Evolutionary conservation across 2,329 filamentous ascomycete species (phyloP), one percentile per base, ranked within the genome.

Genomic region (Diplodia sapinea): DNA sequence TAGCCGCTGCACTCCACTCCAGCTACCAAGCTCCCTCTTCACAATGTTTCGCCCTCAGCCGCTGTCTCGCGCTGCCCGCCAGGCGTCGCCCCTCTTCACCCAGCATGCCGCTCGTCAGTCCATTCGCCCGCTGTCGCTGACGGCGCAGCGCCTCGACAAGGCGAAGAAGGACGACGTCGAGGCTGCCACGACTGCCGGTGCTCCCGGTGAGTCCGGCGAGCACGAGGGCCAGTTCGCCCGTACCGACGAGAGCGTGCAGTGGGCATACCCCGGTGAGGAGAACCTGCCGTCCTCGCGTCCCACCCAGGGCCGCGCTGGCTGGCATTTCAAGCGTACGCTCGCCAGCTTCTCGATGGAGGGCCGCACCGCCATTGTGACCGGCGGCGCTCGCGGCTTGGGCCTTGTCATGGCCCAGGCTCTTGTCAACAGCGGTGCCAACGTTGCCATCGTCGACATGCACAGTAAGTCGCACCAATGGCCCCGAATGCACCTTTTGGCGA

Each of bases 381-480:
- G 94, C 64, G 94, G 94, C 76, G 94, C 94, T 31, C 86, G 94
- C 76, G 94, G 94, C 8, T 81, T 98, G 68, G 94, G 94, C 49
- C 83, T 97, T 69, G 93, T 96, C 73, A 97, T 98, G 91, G 91
- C 91, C 63, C 93, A 97, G 82, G 93, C 91, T 56, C 87, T 97
- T 79, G 91, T 97, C 65, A 89, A 92, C 65, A 95, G 91, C 65
- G 94, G 94, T 64, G 91, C 92, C 11, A 90, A 96, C 78, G 85
- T 97, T 70, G 94, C 94, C 51, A 91, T 98, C 79, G 93, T 97
- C 50, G 94, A 98, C 78, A 84, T 97, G 82, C 97, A 98, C 82
- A 91, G 92, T 94, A 80, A 72, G 88, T 84, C 31, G n/a, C 56
- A 40, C 31, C 67, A 49, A 49, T 57, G 51, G 38, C 52, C 29